Evolutionary conservation across 805 yeast species (phyloP), one percentile per base, ranked within the genome.

Genomic region (Yarrowia phangngaensis): DNA sequence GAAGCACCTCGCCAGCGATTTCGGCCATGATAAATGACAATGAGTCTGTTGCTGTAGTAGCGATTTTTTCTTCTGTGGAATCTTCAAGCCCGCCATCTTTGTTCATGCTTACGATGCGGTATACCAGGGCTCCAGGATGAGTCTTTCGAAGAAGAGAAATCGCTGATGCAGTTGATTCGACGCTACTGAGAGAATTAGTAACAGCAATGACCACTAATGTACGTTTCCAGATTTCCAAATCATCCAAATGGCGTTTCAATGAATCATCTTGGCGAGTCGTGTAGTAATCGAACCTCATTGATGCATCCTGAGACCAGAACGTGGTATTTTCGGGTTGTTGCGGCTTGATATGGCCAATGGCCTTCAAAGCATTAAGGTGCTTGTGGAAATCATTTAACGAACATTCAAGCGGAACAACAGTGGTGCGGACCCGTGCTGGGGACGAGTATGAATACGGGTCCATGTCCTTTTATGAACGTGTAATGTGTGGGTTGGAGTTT

Each of bases 181-280:
- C 54, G 1, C 60, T 61, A 9, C 58, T 54, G 8, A 59, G 57
- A 50, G 62, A 61, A 20, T 68, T 65, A 1, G 65, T 60, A 19
- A 78, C 55, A 4, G 79, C 82, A 34, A 78, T 61, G 1, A 64
- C 67, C 35, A 60, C 55, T 56, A 86, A 76, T 0, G 84, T 78
- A 60, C 87, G 86, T 45, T 97, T 67, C 64, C 76, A 87, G 1
- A 96, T 95, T 65, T 92, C 97, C 54, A 90, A 79, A 63, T 90
- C 97, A 56, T 83, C 85, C 31, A 90, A 41, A 20, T 41, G 35
- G 2, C 35, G 35, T 28, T 41, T 41, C 16, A 30, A 22, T 22
- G 17, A 6, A 15, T 41, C 48, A 23, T 41, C 48, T 35, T 38
- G 45, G 9, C 45, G 45, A 2, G 45, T 17, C 17, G 27, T 32